Percentiles rank a stretch among this genome's conserved stretches.
Conservation (phyloP, 2,329 filamentous ascomycete genomes). For the Spiromastix sp. region DNA sequence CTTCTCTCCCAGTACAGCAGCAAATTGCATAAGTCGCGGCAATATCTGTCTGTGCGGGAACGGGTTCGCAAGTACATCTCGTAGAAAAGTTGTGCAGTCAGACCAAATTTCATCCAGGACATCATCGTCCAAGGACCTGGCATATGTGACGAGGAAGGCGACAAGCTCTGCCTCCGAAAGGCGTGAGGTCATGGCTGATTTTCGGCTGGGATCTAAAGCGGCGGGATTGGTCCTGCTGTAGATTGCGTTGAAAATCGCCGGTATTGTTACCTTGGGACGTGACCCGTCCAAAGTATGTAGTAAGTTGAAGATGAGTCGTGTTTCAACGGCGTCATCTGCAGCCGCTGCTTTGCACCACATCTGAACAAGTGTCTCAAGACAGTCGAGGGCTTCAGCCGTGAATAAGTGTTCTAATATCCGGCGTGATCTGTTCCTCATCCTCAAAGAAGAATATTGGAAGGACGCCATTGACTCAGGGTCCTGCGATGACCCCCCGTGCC, state of each 20-base stretch:
- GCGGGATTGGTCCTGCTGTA: conserved; percentile 85
- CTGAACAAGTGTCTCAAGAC: conserved; percentile 79
- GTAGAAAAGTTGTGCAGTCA: conserved; percentile 83
- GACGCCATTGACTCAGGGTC: conserved; percentile 65
- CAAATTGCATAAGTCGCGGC: conserved; percentile 76
- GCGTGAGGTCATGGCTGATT: conserved; percentile 80
- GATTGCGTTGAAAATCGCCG: conserved; percentile 89
- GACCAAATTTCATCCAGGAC: conserved; percentile 97
- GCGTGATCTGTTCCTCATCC: conserved; percentile 81
- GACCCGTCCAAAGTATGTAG: conserved; percentile 87
- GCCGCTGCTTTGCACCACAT: conserved; percentile 58
- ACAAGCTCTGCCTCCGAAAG: conserved; percentile 76
- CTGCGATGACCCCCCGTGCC: conserved; percentile 32
- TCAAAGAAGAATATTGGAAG: conserved; percentile 79
- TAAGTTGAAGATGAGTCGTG: conserved; percentile 66
- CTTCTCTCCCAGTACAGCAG: conserved; percentile 82
- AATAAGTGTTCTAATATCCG: conserved; percentile 88
- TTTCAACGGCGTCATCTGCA: conserved; percentile 39
- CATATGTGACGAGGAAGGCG: conserved; percentile 82
- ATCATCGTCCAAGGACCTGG: conserved; percentile 83
- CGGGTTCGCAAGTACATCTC: conserved; percentile 82
- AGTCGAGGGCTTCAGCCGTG: conserved; percentile 82
- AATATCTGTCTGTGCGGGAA: conserved; percentile 89
- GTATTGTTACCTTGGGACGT: conserved; percentile 80
- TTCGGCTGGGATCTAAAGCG: conserved; percentile 66